These are phyloP conservation scores for Fusarium stilboides DNA, from an alignment of 2,329 filamentous ascomycete species.

Conservation along the genomic window DNA sequence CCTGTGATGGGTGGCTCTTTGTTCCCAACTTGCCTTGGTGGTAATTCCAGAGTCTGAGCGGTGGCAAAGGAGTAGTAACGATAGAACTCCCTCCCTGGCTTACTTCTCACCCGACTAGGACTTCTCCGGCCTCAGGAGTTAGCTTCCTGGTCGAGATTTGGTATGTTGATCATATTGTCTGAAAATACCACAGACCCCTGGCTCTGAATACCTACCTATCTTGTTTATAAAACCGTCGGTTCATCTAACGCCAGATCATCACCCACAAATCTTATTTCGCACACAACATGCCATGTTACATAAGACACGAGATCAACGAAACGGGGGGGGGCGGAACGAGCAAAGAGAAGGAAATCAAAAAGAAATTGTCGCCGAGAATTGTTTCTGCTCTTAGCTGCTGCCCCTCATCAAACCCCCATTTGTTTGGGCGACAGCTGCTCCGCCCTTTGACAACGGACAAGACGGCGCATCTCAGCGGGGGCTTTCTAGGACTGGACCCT, in stretches of 20 bases:
- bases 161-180: conserved; percentile 8
- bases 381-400: conserved; percentile 16
- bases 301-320: background rate
- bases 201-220: conserved; percentile 1
- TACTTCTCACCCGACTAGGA: background rate
- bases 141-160: background rate
- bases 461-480: conserved; percentile 24
- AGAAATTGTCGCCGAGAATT: conserved; percentile 9
- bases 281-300: background rate
- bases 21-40: background rate
- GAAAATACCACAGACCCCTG: conserved; percentile 10
- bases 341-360: background rate
- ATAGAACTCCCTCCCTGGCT: background rate
- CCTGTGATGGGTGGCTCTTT: background rate
- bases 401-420: conserved; percentile 14
- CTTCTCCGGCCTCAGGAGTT: background rate
- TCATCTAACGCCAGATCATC: conserved; percentile 18
- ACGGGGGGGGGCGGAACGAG: no score
- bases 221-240: conserved; percentile 17
- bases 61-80: conserved; percentile 16
- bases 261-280: conserved; percentile 17
- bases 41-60: conserved; percentile 2
- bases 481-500: conserved; percentile 33
- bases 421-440: conserved; percentile 19
- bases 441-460: conserved; percentile 13